phyloP scores from a whole-genome alignment of 148 eudicot species.

The Dysphania ambrosioides region DNA sequence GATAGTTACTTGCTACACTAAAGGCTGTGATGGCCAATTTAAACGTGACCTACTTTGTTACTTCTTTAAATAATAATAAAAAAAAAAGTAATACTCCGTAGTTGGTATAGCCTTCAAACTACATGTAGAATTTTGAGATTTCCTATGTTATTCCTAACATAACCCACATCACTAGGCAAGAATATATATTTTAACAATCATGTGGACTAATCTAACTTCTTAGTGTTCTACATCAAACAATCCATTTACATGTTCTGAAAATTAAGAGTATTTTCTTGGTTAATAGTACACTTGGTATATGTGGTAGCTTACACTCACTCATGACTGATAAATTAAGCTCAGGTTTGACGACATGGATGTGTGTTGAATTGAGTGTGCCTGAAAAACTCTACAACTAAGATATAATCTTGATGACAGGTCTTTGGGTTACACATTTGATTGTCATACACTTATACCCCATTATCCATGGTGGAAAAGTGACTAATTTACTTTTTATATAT shows the following conservation, averaged over 20 bases:
- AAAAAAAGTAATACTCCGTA: background rate
- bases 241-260: background rate
- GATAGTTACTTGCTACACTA: background rate
- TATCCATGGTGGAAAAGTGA: background rate
- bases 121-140: background rate
- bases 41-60: background rate
- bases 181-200: background rate
- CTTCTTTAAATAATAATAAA: background rate
- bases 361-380: background rate
- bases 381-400: background rate
- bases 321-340: background rate
- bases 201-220: background rate
- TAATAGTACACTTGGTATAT: background rate
- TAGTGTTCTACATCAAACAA: background rate
- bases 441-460: background rate
- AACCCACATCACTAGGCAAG: background rate
- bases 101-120: background rate
- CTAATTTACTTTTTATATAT: background rate
- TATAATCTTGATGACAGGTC: background rate
- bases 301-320: background rate
- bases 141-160: background rate
- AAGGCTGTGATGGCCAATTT: background rate
- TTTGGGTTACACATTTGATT: background rate
- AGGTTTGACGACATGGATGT: background rate
- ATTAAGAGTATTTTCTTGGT: background rate